These are phyloP conservation scores for Lineolata rhizophorae DNA, from an alignment of 495 filamentous ascomycete species.

Conservation along the genomic window DNA sequence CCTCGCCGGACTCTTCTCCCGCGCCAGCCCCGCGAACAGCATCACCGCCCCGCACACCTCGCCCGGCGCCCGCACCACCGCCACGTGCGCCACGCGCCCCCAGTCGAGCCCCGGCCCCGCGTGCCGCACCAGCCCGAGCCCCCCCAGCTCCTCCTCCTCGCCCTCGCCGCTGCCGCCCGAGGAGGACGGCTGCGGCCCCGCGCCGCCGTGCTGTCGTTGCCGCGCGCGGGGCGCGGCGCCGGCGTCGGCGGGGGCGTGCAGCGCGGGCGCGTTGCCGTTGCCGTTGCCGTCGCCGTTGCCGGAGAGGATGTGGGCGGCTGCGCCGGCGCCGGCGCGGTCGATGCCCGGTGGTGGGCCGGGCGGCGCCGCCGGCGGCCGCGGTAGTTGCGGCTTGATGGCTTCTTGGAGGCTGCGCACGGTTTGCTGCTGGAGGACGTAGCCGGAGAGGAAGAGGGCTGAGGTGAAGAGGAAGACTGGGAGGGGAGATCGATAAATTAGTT, in stretches of 20 bases:
- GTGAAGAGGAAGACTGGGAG: conserved; percentile 32
- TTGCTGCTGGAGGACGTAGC: conserved; percentile 49
- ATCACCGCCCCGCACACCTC: conserved; percentile 26
- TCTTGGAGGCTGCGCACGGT: conserved; percentile 39
- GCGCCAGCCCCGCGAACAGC: conserved; percentile 22
- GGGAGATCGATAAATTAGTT: background rate
- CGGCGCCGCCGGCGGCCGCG: conserved; percentile 11
- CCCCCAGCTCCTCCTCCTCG: too few relatives aligned
- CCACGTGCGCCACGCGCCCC: conserved; percentile 22
- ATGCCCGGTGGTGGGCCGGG: conserved; percentile 5
- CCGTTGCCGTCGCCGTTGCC: too few relatives aligned
- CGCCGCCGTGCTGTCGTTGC: too few relatives aligned
- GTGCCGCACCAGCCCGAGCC: too few relatives aligned
- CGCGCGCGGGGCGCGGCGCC: too few relatives aligned
- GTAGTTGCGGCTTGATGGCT: conserved; percentile 27
- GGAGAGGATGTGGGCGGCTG: background rate
- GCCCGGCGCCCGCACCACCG: conserved; percentile 19
- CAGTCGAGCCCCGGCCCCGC: too few relatives aligned
- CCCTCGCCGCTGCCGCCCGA: too few relatives aligned
- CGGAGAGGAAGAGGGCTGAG: conserved; percentile 41
- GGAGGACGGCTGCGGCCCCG: too few relatives aligned
- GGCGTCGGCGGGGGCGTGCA: background rate
- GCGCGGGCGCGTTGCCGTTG: background rate
- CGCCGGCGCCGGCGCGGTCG: background rate
- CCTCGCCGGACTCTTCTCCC: conserved; percentile 20